Evolutionary conservation across 1,139 yeast genomes (phyloP).

Genomic region (Trichomonascaceae sp.): DNA sequence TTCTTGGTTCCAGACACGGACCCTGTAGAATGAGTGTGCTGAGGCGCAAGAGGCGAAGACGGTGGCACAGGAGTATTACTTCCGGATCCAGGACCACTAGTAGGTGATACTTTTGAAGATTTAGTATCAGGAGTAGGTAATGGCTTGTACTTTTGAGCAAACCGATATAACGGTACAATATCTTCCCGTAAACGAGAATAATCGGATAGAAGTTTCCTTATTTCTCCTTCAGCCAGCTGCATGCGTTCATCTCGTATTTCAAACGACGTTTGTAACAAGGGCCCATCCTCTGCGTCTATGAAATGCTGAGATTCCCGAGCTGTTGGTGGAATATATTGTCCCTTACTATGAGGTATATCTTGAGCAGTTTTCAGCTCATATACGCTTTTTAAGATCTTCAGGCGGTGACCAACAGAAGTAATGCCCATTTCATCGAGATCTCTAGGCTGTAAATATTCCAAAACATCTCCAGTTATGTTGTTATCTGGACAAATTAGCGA

Average conservation of each 20-base stretch:
- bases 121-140: constrained; percentile 37
- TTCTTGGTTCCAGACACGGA: constrained; percentile 1
- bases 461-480: constrained; percentile 38
- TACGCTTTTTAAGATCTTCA: constrained; percentile 34
- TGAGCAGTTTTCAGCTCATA: constrained; percentile 29
- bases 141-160: constrained; percentile 38
- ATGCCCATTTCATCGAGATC: constrained; percentile 40
- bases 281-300: constrained; percentile 6
- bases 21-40: constrained; percentile 1
- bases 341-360: constrained; percentile 27
- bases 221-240: constrained; percentile 31
- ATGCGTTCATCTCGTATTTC: constrained; percentile 34
- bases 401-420: constrained; percentile 36
- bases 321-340: constrained; percentile 30
- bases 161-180: constrained; percentile 35
- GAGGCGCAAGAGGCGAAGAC: constrained; percentile 7
- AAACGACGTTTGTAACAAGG: constrained; percentile 21
- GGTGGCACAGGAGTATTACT: constrained; percentile 5
- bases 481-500: constrained; percentile 24
- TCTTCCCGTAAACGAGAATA: constrained; percentile 36
- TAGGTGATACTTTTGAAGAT: constrained; percentile 8
- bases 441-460: constrained; percentile 33
- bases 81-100: constrained; percentile 3
- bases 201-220: constrained; percentile 30
- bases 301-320: neutral